Evolutionary conservation across 805 yeast genomes (phyloP).

Genomic region (Saturnispora mendoncae): DNA sequence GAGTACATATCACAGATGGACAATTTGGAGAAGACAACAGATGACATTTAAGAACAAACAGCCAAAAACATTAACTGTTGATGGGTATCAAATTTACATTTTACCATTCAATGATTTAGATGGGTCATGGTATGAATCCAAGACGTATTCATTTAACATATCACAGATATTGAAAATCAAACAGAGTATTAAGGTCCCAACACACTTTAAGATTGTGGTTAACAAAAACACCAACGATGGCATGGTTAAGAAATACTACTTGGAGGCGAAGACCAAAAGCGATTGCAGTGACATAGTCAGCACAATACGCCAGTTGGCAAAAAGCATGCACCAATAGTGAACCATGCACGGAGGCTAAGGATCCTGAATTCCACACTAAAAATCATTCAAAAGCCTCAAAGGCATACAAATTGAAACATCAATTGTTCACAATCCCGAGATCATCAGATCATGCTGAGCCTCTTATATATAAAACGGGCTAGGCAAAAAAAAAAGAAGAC

Average conservation of each 20-base stretch:
- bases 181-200: slow-evolving; percentile 66
- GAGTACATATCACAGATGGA: slow-evolving; percentile 70
- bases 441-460: too few species aligned
- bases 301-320: slow-evolving; percentile 50
- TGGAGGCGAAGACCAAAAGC: slow-evolving; percentile 57
- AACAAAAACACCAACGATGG: slow-evolving; percentile 39
- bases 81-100: slow-evolving; percentile 88
- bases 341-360: neutral
- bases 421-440: too few species aligned
- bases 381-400: neutral
- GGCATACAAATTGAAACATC: neutral
- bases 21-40: slow-evolving; percentile 83
- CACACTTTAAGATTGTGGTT: slow-evolving; percentile 74
- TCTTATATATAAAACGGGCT: too few species aligned
- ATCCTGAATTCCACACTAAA: neutral
- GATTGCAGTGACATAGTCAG: slow-evolving; percentile 70
- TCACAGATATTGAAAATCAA: slow-evolving; percentile 68
- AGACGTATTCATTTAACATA: slow-evolving; percentile 81
- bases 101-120: slow-evolving; percentile 74
- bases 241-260: slow-evolving; percentile 74
- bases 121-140: slow-evolving; percentile 54
- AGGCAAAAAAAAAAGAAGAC: too few species aligned
- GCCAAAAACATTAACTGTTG: slow-evolving; percentile 77
- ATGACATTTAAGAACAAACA: slow-evolving; percentile 72
- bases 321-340: neutral